Conservation (phyloP, 345 rosid genomes). For the Iberis pinnata region DNA sequence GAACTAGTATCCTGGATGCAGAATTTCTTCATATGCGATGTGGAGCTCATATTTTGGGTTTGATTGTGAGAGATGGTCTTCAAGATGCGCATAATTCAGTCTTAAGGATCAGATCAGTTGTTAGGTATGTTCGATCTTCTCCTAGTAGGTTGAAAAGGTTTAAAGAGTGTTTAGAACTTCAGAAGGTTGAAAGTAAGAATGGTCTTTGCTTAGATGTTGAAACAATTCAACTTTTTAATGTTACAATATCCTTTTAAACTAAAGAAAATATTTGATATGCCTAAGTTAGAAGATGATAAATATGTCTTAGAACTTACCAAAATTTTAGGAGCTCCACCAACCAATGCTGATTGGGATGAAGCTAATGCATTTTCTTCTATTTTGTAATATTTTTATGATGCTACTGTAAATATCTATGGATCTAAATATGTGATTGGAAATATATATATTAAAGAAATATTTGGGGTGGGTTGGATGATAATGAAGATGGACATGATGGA, state of each 20-base stretch:
- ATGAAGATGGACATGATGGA: neutral
- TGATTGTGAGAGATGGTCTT: neutral
- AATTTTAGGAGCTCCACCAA: neutral
- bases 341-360: neutral
- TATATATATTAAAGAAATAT: conserved; percentile 1
- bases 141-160: neutral
- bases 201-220: conserved; percentile 4
- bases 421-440: conserved; percentile 1
- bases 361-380: neutral
- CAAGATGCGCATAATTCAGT: neutral
- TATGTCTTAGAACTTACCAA: neutral
- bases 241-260: neutral
- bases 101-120: neutral
- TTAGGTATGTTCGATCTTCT: neutral
- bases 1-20: neutral
- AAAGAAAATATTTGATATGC: neutral
- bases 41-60: neutral
- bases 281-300: neutral
- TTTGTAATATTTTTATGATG: neutral
- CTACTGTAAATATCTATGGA: neutral
- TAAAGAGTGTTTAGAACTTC: neutral
- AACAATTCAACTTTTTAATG: neutral
- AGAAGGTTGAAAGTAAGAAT: neutral
- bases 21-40: neutral
- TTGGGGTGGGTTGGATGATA: neutral